phyloP scores from a whole-genome alignment of 129 eudicot species.

The Lactuca saligna region DNA sequence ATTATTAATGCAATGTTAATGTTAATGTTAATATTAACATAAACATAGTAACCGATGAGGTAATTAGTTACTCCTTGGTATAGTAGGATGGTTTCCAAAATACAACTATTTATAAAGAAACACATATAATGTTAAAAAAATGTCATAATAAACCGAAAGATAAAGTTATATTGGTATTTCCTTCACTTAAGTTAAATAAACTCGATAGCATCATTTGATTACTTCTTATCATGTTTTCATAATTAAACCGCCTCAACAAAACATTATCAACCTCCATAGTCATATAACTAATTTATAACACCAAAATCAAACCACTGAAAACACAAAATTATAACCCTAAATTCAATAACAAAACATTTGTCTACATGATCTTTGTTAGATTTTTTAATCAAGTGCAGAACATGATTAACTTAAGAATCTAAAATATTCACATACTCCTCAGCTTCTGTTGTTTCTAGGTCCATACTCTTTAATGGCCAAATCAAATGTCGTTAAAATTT shows the following conservation, averaged over 20 bases:
- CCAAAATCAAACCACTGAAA: constrained; percentile 18
- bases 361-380: constrained; percentile 8
- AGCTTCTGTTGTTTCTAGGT: constrained; percentile 55
- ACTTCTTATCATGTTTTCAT: too few relatives aligned
- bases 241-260: not conserved
- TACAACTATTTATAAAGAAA: too few relatives aligned
- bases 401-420: constrained; percentile 6
- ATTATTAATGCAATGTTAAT: too few relatives aligned
- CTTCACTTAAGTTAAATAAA: too few relatives aligned
- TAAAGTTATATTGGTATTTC: too few relatives aligned
- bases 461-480: constrained; percentile 47
- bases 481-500: constrained; percentile 67
- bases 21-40: too few relatives aligned
- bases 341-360: constrained; percentile 9
- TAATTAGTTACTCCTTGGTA: too few relatives aligned
- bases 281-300: not conserved
- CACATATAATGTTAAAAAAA: too few relatives aligned
- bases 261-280: too few relatives aligned
- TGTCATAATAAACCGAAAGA: too few relatives aligned
- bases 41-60: too few relatives aligned
- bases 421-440: constrained; percentile 29
- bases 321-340: constrained; percentile 15
- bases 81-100: too few relatives aligned
- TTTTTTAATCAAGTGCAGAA: constrained; percentile 17
- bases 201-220: not conserved